Evolutionary conservation across 106 monocot genomes (phyloP).

Genomic region (Chionographis japonica): DNA sequence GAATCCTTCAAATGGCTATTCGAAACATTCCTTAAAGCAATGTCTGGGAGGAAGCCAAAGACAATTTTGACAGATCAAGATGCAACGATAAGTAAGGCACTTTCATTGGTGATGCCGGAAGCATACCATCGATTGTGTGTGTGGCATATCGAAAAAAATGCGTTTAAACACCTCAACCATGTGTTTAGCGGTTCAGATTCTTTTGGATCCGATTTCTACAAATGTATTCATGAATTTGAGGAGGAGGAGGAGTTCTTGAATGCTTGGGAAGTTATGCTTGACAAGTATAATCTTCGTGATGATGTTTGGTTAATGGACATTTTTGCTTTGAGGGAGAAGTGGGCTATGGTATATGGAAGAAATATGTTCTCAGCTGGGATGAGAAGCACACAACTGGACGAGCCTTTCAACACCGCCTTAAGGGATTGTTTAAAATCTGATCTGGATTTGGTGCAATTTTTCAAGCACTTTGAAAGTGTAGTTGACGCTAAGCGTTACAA

Average conservation of each 20-base stretch:
- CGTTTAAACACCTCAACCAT: conserved; percentile 8
- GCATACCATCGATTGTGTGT: conserved; percentile 11
- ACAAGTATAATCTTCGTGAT: conserved; percentile 7
- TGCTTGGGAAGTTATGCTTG: conserved; percentile 7
- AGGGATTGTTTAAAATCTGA: background rate
- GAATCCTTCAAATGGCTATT: conserved; percentile 22
- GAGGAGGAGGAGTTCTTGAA: conserved; percentile 3
- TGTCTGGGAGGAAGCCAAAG: conserved; percentile 15
- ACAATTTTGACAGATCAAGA: conserved; percentile 18
- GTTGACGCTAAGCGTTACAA: conserved; percentile 3
- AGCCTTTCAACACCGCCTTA: conserved; percentile 1
- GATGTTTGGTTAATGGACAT: conserved; percentile 2
- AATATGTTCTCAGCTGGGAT: conserved; percentile 11
- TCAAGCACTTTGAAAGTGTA: conserved; percentile 9
- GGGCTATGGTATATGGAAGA: conserved; percentile 14
- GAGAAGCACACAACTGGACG: background rate
- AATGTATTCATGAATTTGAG: conserved; percentile 9
- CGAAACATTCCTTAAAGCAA: conserved; percentile 12
- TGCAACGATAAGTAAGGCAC: conserved; percentile 6
- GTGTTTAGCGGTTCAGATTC: conserved; percentile 3
- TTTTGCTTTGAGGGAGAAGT: conserved; percentile 10
- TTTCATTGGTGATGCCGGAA: background rate
- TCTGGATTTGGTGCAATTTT: background rate
- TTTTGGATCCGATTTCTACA: background rate
- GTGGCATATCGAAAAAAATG: conserved; percentile 27